These are phyloP conservation scores for Colletotrichum sp. DNA, from an alignment of 2,329 filamentous ascomycete species.

Conservation along the genomic window DNA sequence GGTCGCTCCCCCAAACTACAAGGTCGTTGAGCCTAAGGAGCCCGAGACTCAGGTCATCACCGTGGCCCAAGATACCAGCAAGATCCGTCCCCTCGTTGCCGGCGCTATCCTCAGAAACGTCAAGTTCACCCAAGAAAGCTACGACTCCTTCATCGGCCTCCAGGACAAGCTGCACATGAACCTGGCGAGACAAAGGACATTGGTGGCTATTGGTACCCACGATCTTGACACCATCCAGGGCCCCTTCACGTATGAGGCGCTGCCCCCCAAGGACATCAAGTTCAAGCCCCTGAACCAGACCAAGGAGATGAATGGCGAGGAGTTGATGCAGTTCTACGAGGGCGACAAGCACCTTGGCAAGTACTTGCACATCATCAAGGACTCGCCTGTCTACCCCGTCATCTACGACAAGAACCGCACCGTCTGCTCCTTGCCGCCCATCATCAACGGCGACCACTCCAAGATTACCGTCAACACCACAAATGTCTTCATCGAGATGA, in stretches of 20 bases:
- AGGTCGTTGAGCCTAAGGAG: slow-evolving; percentile 72
- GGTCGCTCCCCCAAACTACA: slow-evolving; percentile 78
- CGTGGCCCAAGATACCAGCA: slow-evolving; percentile 75
- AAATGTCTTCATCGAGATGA: slow-evolving; percentile 97
- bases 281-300: slow-evolving; percentile 92
- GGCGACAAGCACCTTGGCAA: slow-evolving; percentile 90
- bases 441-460: slow-evolving; percentile 97
- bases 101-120: slow-evolving; percentile 89
- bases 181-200: slow-evolving; percentile 86
- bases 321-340: slow-evolving; percentile 95
- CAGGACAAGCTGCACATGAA: slow-evolving; percentile 99
- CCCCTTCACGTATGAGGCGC: slow-evolving; percentile 95
- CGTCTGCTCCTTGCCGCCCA: slow-evolving; percentile 93
- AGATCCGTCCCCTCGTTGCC: slow-evolving; percentile 86
- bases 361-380: slow-evolving; percentile 92
- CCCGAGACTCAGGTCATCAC: slow-evolving; percentile 82
- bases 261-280: slow-evolving; percentile 88
- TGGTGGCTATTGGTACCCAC: slow-evolving; percentile 97
- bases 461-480: slow-evolving; percentile 92
- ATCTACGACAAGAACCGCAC: slow-evolving; percentile 88
- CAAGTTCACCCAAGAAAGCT: slow-evolving; percentile 88
- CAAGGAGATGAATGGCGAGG: slow-evolving; percentile 83
- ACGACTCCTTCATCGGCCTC: slow-evolving; percentile 96
- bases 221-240: slow-evolving; percentile 93
- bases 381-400: slow-evolving; percentile 92